A percentile compares a stretch with the other conserved stretches of the same genome.
phyloP scores from a whole-genome alignment of 257 asterid genomes.

The Verbena officinalis region DNA sequence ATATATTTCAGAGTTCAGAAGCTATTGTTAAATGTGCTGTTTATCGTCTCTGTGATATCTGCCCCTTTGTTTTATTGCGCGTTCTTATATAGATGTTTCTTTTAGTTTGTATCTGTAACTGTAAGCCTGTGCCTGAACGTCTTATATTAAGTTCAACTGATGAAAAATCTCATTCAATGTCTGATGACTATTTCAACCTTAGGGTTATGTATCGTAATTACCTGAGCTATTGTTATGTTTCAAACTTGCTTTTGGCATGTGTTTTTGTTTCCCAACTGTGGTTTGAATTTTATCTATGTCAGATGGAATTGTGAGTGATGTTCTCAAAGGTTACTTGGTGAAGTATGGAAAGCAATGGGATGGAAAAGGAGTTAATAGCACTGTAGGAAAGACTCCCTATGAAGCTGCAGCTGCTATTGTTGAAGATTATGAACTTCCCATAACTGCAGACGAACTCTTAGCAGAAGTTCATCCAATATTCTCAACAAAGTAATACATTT shows the following conservation, averaged over 20 bases:
- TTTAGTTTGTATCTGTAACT: not conserved
- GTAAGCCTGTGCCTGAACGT: not conserved
- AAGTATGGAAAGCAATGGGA: constrained; percentile 92
- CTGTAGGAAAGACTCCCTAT: constrained; percentile 72
- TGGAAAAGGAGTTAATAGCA: constrained; percentile 49
- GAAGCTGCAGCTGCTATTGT: constrained; percentile 79
- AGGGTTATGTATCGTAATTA: not conserved
- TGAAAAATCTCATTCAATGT: constrained; percentile 10
- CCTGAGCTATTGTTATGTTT: not conserved
- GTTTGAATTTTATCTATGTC: constrained; percentile 28
- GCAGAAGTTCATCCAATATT: constrained; percentile 62
- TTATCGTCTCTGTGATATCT: not conserved
- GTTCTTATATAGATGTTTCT: not conserved
- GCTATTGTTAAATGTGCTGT: not conserved
- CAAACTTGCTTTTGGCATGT: constrained; percentile 1
- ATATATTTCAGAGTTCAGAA: not conserved
- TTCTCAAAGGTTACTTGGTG: constrained; percentile 60
- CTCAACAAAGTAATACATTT: constrained; percentile 55
- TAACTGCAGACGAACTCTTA: constrained; percentile 63
- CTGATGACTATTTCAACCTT: constrained; percentile 8
- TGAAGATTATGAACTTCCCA: constrained; percentile 72
- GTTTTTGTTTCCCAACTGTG: constrained; percentile 5
- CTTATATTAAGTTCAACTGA: constrained; percentile 9
- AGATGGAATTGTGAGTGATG: constrained; percentile 76
- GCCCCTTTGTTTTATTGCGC: not conserved